Base-by-base conservation (phyloP, 352 stramenopile species). In the Pythium folliculosum region DNA sequence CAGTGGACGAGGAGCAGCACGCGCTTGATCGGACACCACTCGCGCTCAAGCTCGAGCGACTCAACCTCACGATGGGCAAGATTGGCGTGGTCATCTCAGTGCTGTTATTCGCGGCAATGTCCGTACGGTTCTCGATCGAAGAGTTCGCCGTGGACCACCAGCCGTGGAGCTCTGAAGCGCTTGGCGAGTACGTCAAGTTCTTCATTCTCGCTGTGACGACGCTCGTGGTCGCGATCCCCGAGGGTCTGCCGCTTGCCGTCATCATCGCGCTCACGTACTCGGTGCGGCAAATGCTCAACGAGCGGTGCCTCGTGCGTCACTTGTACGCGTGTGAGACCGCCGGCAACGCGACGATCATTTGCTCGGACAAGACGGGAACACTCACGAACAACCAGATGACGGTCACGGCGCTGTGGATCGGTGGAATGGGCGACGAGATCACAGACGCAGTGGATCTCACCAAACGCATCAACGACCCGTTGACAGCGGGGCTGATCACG, bases 251-350 rank as follows among this genome's bases (percentile, higher is more conserved):
- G 13, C 67, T 97, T 43, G 93, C 89, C 21, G 90, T 98, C 13
- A 96, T 91, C 21, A 96, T 97, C 54, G 84, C 88, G 4, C 75
- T 98, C 17, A 88, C 90, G 4, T 92, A 96, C 62, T 93, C 82
- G 4, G 98, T 95, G 10, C 93, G 92, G 37, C 95, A 98, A 67
- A 99, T 99, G 96, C 96, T 98, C 63, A 87, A 89, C 59, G 94
- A 98, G 63, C 91, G 98, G 69, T 99, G 98, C 76, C 85, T 99
- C 23, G 97, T 99, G 30, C 97, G 96, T 53, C 89, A 98, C 58
- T 76, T 99, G 55, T 85, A 96, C 47, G 96, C 96, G 12, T 99
- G 96, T 74, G 97, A 99, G 78, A 99, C 96, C 1, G 97, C 98
- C 79, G 95, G 96, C 32, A 98, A 95, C 75, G 95, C 96, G 12